Evolutionary conservation across 768 basidiomycete species (phyloP), one percentile per base, ranked within the genome.

Genomic region (Dacryopinax primogenitus): DNA sequence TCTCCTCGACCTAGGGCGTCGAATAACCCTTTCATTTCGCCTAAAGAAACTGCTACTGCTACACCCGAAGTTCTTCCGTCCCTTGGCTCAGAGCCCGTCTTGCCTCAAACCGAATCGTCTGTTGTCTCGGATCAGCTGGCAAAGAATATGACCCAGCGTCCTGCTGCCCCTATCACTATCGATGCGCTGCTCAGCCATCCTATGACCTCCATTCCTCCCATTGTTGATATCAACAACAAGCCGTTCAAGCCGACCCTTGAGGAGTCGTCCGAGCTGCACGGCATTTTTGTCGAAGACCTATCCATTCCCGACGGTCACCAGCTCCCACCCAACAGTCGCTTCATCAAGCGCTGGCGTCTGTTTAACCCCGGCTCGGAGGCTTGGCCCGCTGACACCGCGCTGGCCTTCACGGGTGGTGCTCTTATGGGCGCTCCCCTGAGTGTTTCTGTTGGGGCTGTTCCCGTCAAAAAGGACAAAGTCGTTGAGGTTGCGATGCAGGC

Each of bases 281-380:
- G 32, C 32, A 63, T 68, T 41, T 37, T 18, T n/a, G 26, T 58
- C 3, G 51, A 58, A 21, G 86, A 91, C 71, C 78, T 84, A 39
- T 90, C 87, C 34, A 85, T 89, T 62, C 77, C 82, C 2, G 85
- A 87, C 69, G 90, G 89, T 0, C 87, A 90, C 69, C 74, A 78
- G 26, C 87, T 92, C 71, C 88, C 88, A 33, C 84, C 88, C 6
- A 90, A 90, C 34, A 88, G 88, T 0, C 88, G 88, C 72, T 93
- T 92, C 70, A 82, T 90, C 64, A 92, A 92, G 75, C 84, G 83
- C 23, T 93, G 90, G 90, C 78, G 79, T 65, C 80, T 92, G 78
- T 67, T 78, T 33, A 93, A 93, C 70, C 81, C 81, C 68, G 85
- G 89, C 16, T 71, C 69, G 15, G 64, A 73, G 3, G 79, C 83